Percentiles rank a stretch among this genome's conserved stretches.
Conservation (phyloP, 495 filamentous ascomycete genomes). For the Penicillium samsonianum region DNA sequence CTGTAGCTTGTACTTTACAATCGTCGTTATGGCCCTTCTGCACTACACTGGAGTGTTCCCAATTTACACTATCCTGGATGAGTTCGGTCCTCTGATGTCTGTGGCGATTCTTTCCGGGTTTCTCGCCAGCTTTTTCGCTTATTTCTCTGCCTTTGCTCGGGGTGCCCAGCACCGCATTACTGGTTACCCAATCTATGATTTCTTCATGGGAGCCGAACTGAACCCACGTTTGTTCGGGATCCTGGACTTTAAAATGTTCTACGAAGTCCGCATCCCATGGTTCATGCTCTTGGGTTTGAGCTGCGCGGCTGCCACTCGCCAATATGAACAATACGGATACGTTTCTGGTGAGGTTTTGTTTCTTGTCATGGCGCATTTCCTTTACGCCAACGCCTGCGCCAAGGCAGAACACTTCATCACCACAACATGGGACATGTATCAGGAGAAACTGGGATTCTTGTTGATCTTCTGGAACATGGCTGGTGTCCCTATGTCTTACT, state of each 20-base stretch:
- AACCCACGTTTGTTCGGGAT: slow-evolving; percentile 82
- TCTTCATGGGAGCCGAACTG: slow-evolving; percentile 98
- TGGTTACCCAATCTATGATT: slow-evolving; percentile 89
- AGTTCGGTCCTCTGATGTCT: slow-evolving; percentile 83
- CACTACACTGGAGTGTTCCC: slow-evolving; percentile 74
- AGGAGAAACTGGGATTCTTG: slow-evolving; percentile 99
- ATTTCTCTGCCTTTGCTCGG: slow-evolving; percentile 67
- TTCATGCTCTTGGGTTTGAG: slow-evolving; percentile 83
- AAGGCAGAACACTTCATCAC: slow-evolving; percentile 95
- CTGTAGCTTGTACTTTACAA: slow-evolving; percentile 75
- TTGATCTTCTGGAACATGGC: slow-evolving; percentile 99
- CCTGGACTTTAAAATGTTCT: slow-evolving; percentile 98
- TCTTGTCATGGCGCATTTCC: slow-evolving; percentile 84
- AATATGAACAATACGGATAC: slow-evolving; percentile 85
- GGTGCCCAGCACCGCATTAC: slow-evolving; percentile 73
- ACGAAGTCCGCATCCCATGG: slow-evolving; percentile 94
- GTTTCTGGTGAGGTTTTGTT: slow-evolving; percentile 84
- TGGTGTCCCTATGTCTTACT: slow-evolving; percentile 92
- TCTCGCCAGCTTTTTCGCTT: slow-evolving; percentile 72
- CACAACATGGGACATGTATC: slow-evolving; percentile 86
- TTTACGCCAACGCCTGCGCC: slow-evolving; percentile 90
- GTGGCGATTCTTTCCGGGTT: slow-evolving; percentile 88
- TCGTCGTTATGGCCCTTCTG: slow-evolving; percentile 59
- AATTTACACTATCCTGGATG: slow-evolving; percentile 81
- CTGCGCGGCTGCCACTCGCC: slow-evolving; percentile 73